Percentiles rank a stretch among this genome's conserved stretches.
Evolutionary conservation across 306 rosid species (phyloP).

Genomic region (Cyclanthera cordifolia): DNA sequence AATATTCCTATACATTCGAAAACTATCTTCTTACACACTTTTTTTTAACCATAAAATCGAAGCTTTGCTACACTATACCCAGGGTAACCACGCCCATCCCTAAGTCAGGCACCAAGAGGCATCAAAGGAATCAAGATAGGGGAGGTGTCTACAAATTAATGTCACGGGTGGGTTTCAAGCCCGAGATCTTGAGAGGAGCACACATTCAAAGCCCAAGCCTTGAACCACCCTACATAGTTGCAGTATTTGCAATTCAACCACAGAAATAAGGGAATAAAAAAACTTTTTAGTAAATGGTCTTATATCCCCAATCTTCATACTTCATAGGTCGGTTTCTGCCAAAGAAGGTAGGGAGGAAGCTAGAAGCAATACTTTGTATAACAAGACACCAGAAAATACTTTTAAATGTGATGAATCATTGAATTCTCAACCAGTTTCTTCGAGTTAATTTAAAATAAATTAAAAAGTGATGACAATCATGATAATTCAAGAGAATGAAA

Average conservation of each 20-base stretch:
- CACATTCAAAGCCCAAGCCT: too few species aligned
- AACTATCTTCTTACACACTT: too few species aligned
- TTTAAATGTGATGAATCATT: background rate
- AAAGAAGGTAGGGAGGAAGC: background rate
- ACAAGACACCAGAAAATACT: background rate
- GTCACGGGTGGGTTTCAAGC: too few species aligned
- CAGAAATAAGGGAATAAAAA: background rate
- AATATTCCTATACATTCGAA: too few species aligned
- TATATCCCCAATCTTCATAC: background rate
- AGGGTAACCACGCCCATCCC: too few species aligned
- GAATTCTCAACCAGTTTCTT: background rate
- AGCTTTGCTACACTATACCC: too few species aligned
- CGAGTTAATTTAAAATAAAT: too few species aligned
- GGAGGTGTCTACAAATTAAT: too few species aligned
- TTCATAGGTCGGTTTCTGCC: background rate
- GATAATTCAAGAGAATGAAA: background rate
- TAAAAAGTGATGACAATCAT: background rate
- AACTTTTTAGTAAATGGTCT: background rate
- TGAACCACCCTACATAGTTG: background rate
- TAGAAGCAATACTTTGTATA: conserved; percentile 1
- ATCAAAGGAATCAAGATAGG: too few species aligned
- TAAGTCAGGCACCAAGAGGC: too few species aligned
- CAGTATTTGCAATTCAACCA: background rate
- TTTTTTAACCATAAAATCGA: too few species aligned
- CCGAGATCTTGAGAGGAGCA: too few species aligned